Conservation (phyloP, 1,139 yeast species). For the Candida pseudoviswanathii region DNA sequence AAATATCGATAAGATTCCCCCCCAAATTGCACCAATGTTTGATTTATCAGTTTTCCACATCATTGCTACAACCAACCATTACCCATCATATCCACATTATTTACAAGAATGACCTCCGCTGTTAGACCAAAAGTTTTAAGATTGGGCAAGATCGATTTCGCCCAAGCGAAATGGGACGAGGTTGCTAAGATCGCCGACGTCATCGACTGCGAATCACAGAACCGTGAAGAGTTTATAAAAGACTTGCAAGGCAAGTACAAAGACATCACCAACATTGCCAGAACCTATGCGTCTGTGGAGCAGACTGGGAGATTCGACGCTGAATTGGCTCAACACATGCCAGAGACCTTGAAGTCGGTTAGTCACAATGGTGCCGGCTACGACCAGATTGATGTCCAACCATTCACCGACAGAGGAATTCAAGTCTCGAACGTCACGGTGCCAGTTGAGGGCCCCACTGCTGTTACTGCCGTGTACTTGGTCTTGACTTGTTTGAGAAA, state of each 20-base stretch:
- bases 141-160: constrained; percentile 55
- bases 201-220: constrained; percentile 44
- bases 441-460: constrained; percentile 78
- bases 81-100: background rate
- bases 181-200: constrained; percentile 52
- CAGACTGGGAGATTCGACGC: constrained; percentile 77
- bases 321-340: constrained; percentile 64
- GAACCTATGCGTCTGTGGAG: constrained; percentile 50
- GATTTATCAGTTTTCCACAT: no score
- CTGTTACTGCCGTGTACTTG: constrained; percentile 74
- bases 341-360: constrained; percentile 61
- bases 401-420: constrained; percentile 51
- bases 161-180: constrained; percentile 59
- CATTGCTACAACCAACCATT: no score
- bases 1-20: background rate
- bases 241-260: constrained; percentile 53
- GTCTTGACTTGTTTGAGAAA: constrained; percentile 69
- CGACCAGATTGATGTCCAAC: constrained; percentile 71
- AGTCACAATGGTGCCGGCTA: constrained; percentile 94
- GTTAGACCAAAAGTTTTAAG: constrained; percentile 58
- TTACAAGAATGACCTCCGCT: constrained; percentile 3
- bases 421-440: constrained; percentile 75
- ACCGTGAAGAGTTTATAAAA: constrained; percentile 51
- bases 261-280: constrained; percentile 50
- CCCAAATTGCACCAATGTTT: background rate